A percentile compares a stretch with the other conserved stretches of the same genome.
phyloP scores from a whole-genome alignment of 78 protist genomes.

The Speleostelium caveatum region DNA sequence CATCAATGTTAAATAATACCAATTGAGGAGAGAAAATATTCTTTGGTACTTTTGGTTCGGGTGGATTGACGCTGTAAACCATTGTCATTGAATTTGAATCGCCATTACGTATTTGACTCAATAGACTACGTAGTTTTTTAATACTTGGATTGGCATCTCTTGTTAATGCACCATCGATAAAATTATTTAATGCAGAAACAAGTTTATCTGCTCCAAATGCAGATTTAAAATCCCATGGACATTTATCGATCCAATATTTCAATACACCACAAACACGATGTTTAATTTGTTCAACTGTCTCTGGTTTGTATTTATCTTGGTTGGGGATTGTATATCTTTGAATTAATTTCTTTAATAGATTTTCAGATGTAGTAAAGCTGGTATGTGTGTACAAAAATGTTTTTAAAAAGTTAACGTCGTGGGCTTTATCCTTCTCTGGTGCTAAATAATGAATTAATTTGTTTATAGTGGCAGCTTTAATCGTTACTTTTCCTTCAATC shows the following conservation, averaged over 20 bases:
- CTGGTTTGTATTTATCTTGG: conserved; percentile 7
- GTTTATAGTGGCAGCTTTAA: conserved; percentile 61
- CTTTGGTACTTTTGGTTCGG: conserved; percentile 77
- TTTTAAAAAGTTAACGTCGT: conserved; percentile 35
- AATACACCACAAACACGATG: conserved; percentile 32
- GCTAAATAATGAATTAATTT: conserved; percentile 40
- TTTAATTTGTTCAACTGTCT: conserved; percentile 26
- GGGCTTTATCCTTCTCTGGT: conserved; percentile 26
- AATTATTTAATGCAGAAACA: conserved; percentile 46
- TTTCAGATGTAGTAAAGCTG: conserved; percentile 45
- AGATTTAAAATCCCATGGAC: conserved; percentile 73
- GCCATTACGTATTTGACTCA: conserved; percentile 2
- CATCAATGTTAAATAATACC: conserved; percentile 42
- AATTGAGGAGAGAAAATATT: conserved; percentile 73
- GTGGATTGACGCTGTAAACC: conserved; percentile 52
- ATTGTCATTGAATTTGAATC: not conserved
- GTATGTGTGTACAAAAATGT: conserved; percentile 54
- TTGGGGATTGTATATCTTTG: conserved; percentile 63
- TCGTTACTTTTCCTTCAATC: not conserved
- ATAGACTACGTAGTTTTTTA: conserved; percentile 7
- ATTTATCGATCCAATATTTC: conserved; percentile 73
- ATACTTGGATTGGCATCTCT: conserved; percentile 40
- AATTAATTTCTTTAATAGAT: conserved; percentile 61
- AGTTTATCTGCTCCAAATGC: conserved; percentile 31
- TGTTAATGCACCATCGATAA: conserved; percentile 70